phyloP scores from a whole-genome alignment of 2,329 filamentous ascomycete species.

The Colletotrichum scovillei region DNA sequence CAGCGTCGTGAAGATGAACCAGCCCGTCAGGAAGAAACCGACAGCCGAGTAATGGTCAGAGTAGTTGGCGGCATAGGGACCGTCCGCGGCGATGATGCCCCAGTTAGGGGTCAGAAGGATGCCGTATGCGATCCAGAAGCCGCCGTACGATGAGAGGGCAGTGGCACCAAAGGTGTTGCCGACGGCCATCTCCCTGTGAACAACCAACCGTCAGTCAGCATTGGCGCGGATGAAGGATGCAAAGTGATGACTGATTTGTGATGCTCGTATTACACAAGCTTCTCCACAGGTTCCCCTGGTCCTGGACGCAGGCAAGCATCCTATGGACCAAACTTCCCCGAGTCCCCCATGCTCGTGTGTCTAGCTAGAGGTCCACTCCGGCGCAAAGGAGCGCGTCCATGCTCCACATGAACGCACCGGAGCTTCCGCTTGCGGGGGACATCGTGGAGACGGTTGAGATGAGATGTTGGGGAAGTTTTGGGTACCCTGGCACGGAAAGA shows the following conservation, averaged over 20 bases:
- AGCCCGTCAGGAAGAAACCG: slow-evolving; percentile 80
- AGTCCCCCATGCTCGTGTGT: not conserved
- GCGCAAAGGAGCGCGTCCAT: slow-evolving; percentile 20
- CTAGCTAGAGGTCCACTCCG: slow-evolving; percentile 14
- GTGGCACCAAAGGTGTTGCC: slow-evolving; percentile 90
- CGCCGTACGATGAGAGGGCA: slow-evolving; percentile 83
- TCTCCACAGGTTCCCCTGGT: slow-evolving; percentile 17
- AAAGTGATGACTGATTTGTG: not conserved
- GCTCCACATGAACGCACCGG: slow-evolving; percentile 9
- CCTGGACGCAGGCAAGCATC: not conserved
- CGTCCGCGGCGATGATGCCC: slow-evolving; percentile 60
- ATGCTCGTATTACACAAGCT: slow-evolving; percentile 9
- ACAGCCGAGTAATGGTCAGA: slow-evolving; percentile 68
- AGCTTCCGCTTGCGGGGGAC: slow-evolving; percentile 29
- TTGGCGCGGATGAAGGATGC: not conserved
- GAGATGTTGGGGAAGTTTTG: slow-evolving; percentile 28
- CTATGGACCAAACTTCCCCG: slow-evolving; percentile 15
- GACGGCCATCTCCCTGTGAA: slow-evolving; percentile 81
- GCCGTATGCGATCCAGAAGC: slow-evolving; percentile 84
- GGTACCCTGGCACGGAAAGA: slow-evolving; percentile 6
- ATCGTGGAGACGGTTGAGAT: slow-evolving; percentile 33
- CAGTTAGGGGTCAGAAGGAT: slow-evolving; percentile 78
- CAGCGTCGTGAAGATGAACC: slow-evolving; percentile 88
- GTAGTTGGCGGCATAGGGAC: slow-evolving; percentile 58
- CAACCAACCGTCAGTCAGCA: slow-evolving; percentile 22